Base-by-base conservation (phyloP, 2,329 filamentous ascomycete species). In the Byssoonygena ceratinophila region DNA sequence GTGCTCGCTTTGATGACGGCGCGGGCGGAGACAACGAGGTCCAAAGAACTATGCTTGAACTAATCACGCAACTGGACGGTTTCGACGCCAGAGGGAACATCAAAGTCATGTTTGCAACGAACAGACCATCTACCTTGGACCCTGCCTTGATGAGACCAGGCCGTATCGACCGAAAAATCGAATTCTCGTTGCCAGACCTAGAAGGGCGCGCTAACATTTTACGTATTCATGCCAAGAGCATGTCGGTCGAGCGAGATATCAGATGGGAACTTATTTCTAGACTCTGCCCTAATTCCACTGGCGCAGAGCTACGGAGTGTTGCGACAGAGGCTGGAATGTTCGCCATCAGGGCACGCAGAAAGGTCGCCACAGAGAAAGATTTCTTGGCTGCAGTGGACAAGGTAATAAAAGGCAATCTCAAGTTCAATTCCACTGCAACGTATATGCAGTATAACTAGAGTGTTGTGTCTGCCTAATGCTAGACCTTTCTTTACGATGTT, bases 101-200 rank as follows among this genome's bases (percentile, higher is more conserved):
- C 78, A 97, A 97, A 74, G 91, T 97, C 71, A 97, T 97, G 91
- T 97, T 97, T 66, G 91, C 91, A 54, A 97, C 91, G 67, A 97
- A 97, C 78, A 80, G 91, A 69, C 91, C 91, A 2, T 95, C 89
- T 3, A 97, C 91, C 3, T 78, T 97, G 52, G 91, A 97, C 66
- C 91, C 91, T n/a, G 91, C 91, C 2, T 78, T 97, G 59, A 96
- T 97, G 89, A 81, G 91, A 74, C 91, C 91, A 9, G 91, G 91
- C 29, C 90, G 91, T 79, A 97, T 97, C 64, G 91, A 97, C 71
- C 82, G 92, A 64, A 98, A 98, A 79, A 98, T 98, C 63, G 92
- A 98, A 72, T 98, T 98, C 76, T 91, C 89, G 0, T 79, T 98
- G 22, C 92, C 92, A 22, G 92, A 98, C 69, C 87, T 97, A 61